phyloP scores from a whole-genome alignment of 2,329 filamentous ascomycete species.

The Paecilomyces fulvus region DNA sequence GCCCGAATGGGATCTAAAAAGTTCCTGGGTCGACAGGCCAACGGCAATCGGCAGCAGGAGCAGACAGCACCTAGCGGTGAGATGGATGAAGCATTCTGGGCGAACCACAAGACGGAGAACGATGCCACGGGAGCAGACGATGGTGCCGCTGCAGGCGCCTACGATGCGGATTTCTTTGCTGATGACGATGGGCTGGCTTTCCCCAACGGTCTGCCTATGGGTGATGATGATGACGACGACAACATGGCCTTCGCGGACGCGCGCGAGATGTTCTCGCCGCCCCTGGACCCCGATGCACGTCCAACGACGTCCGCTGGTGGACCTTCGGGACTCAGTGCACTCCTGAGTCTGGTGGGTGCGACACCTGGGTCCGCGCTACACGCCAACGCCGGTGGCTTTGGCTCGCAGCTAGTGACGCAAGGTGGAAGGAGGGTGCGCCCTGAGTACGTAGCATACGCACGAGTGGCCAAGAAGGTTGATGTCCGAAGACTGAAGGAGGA shows the following conservation, averaged over 20 bases:
- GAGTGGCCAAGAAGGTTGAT: conserved; percentile 60
- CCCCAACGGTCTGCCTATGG: conserved; percentile 37
- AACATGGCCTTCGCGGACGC: conserved; percentile 42
- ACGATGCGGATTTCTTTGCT: conserved; percentile 91
- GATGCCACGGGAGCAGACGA: conserved; percentile 41
- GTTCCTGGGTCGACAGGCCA: conserved; percentile 36
- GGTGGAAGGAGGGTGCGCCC: conserved; percentile 49
- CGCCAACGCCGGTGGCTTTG: conserved; percentile 46
- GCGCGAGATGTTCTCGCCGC: conserved; percentile 39
- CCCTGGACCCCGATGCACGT: conserved; percentile 22
- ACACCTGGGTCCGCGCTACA: conserved; percentile 32
- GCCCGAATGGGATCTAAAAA: conserved; percentile 67
- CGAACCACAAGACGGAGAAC: conserved; percentile 51
- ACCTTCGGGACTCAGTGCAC: conserved; percentile 28
- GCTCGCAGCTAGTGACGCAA: conserved; percentile 55
- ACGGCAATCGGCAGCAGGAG: conserved; percentile 30
- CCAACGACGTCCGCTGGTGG: conserved; percentile 24
- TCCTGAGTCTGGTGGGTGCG: conserved; percentile 35
- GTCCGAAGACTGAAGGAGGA: conserved; percentile 56
- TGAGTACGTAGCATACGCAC: conserved; percentile 58
- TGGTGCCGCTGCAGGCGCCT: conserved; percentile 62
- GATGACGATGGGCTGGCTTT: conserved; percentile 56
- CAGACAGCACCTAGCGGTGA: conserved; percentile 60
- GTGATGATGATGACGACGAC: conserved; percentile 40
- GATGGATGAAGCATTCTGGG: conserved; percentile 96